phyloP scores from a whole-genome alignment of 2,329 filamentous ascomycete species.

The Pestalotiopsis sp. region DNA sequence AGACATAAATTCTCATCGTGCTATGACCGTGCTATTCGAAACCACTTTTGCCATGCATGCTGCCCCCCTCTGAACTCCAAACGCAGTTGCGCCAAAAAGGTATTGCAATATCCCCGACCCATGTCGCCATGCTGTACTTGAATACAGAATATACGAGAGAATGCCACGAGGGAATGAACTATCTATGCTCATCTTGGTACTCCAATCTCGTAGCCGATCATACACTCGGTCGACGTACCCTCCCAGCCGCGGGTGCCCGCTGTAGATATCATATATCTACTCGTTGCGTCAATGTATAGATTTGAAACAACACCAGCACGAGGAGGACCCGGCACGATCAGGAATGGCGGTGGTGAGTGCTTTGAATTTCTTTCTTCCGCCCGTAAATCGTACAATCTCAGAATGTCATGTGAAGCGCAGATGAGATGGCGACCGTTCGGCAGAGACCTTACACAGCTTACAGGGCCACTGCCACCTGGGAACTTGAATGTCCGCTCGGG shows the following conservation, averaged over 20 bases:
- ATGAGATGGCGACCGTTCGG: slow-evolving; percentile 89
- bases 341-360: slow-evolving; percentile 84
- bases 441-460: slow-evolving; percentile 89
- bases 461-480: slow-evolving; percentile 83
- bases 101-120: background rate
- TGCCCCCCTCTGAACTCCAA: background rate
- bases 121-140: background rate
- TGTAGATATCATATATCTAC: slow-evolving; percentile 87
- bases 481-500: slow-evolving; percentile 84
- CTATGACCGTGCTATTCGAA: background rate
- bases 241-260: slow-evolving; percentile 96
- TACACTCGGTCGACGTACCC: slow-evolving; percentile 82
- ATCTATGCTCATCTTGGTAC: slow-evolving; percentile 29
- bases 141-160: background rate
- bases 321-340: slow-evolving; percentile 89
- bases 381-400: slow-evolving; percentile 87
- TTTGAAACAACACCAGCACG: slow-evolving; percentile 85
- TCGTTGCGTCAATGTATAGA: slow-evolving; percentile 85
- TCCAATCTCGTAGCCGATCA: slow-evolving; percentile 91
- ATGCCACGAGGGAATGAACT: background rate
- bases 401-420: slow-evolving; percentile 91
- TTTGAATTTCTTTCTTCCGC: slow-evolving; percentile 63
- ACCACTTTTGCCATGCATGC: background rate
- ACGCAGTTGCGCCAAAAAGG: background rate
- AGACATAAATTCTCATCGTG: background rate